These are phyloP conservation scores for Polytrichum commune DNA, from an alignment of 225 moss, liverwort and hornwort species.

Conservation along the genomic window DNA sequence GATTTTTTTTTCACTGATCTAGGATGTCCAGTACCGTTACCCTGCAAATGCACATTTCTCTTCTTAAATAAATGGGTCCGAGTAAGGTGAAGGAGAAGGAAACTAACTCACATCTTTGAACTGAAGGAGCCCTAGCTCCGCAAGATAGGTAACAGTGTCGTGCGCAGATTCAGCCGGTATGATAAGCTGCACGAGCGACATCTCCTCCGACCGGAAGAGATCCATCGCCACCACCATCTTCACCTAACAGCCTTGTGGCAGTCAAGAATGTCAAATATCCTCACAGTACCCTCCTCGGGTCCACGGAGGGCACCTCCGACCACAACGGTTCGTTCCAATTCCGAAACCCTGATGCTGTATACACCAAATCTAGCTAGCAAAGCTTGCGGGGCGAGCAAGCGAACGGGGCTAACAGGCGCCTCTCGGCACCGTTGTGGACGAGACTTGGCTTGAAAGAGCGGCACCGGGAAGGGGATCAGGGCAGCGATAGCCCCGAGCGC, in stretches of 20 bases:
- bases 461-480: neutral
- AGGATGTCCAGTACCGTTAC: too few relatives aligned
- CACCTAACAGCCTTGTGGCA: neutral
- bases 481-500: neutral
- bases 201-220: conserved; percentile 95
- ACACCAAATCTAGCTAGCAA: too few relatives aligned
- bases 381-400: too few relatives aligned
- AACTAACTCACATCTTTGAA: conserved; percentile 79
- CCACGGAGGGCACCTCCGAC: neutral
- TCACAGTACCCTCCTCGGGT: neutral
- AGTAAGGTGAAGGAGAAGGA: neutral
- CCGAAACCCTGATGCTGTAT: too few relatives aligned
- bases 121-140: conserved; percentile 88
- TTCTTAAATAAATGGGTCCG: too few relatives aligned
- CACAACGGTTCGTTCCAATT: neutral
- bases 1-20: too few relatives aligned
- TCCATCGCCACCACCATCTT: conserved; percentile 86
- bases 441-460: neutral
- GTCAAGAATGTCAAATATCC: neutral
- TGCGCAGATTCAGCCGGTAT: conserved; percentile 96
- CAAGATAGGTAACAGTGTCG: conserved; percentile 86
- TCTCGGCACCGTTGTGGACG: neutral
- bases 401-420: neutral
- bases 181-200: conserved; percentile 92
- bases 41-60: too few relatives aligned